Base-by-base conservation (phyloP, 2,329 filamentous ascomycete genomes). In the Sarocladium oryzae region DNA sequence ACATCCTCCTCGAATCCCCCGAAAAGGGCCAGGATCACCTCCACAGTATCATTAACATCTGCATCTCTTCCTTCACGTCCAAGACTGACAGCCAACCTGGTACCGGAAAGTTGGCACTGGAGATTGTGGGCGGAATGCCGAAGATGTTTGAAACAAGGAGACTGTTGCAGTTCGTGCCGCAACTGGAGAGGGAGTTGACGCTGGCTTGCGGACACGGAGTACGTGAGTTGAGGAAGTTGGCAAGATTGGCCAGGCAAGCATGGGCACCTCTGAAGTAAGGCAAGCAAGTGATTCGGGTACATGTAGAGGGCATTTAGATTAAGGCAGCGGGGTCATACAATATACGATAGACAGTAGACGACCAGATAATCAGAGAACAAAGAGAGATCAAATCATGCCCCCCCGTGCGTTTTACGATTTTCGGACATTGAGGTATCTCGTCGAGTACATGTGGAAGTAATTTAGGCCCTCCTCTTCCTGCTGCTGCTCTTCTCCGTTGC, bases 201-300 rank as follows among this genome's bases (percentile, higher is more conserved):
- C 57, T 66, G 8, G 77, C 77, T 1, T 79, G 77, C 48, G 79
- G 78, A 2, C 77, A 82, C 55, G 62, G 66, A 5, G 73, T 79
- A 8, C 67, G 79, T 40, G 76, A 78, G 54, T 69, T 81, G 40
- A 69, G 79, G 43, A 72, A 67, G 51, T 68, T 67, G 43, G 78
- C 79, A 16, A 67, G 77, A 50, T 56, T 63, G 53, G 76, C 78
- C 3, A 70, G 76, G 51, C 67, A 66, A 49, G 71, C 69, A 6
- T 82, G 79, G 79, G 65, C 64, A n/a, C 63, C 66, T 28, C 54
- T 69, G 49, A 68, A 63, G 50, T 64, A 52, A 61, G 26, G 24
- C 36, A 33, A 40, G n/a, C 4, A 13, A 20, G 5, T 28, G 30
- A 51, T 24, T n/a, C 24, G 11, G 35, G n/a, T n/a, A n/a, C n/a